Evolutionary conservation across 306 rosid genomes (phyloP), one percentile per base, ranked within the genome.

Genomic region (Lathyrus tuberosus): DNA sequence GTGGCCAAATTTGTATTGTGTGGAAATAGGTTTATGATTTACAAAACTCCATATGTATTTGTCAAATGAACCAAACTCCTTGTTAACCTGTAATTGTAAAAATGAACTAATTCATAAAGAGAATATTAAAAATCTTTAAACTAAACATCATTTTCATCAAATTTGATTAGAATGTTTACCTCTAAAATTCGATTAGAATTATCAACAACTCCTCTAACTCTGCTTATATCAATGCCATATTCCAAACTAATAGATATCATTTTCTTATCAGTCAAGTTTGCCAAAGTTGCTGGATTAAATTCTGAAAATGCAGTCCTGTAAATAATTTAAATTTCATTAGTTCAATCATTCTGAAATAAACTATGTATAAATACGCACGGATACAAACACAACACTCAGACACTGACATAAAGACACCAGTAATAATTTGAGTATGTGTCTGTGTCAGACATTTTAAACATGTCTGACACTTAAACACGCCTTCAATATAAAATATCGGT

Each of bases 21-120:
- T 88, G 10, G 84, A 88, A 71, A 94, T 88, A 2, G 92, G 89
- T 67, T 87, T 89, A 41, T 88, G 79, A 81, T 87, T 94, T 40
- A 94, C 91, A 83, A 94, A 91, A 3, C 97, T 96, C 97, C 96
- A 94, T 1, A 94, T 76, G 63, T 94, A 94, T 49, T 87, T 89
- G 56, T 86, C 81, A 75, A 94, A 86, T 72, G 96, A 86, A 35
- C 96, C 97, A 74, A 87, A 88, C 56, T 84, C 82, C 76, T 65
- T 91, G 74, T 77, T 89, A 28, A 91, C 82, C 99, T 94, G 89
- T 18, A 66, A 57, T 13, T 14, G 17, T 6, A 35, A 35, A 35
- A 22, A 75, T 41, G 22, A 1, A 2, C 40, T 38, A 65, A 70
- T 78, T 70, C 31, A 30, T n/a, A 72, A 5, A 5, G 40, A 37